phyloP scores from a whole-genome alignment of 768 basidiomycete species.

The Daedaleopsis sinensis region DNA sequence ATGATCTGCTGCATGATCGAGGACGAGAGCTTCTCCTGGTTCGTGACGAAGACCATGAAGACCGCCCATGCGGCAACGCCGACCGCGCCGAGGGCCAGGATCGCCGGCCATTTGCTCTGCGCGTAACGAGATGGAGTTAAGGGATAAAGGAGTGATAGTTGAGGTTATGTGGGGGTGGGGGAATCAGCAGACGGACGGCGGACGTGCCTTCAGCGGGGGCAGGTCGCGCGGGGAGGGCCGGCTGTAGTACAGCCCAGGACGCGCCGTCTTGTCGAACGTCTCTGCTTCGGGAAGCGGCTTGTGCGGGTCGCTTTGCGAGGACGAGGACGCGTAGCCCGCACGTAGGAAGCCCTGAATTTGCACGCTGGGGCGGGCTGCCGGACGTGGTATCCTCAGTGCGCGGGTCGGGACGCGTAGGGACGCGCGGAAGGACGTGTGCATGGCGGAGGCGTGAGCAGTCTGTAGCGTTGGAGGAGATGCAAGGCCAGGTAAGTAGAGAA shows the following conservation, averaged over 20 bases:
- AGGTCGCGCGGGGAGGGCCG: slow-evolving; percentile 45
- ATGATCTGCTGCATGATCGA: slow-evolving; percentile 73
- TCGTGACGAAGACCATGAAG: slow-evolving; percentile 71
- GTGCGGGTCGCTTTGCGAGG: neutral
- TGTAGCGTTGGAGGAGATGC: neutral
- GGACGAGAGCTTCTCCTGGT: slow-evolving; percentile 77
- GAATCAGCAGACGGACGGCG: neutral
- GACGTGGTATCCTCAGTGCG: neutral
- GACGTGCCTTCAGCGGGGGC: slow-evolving; percentile 43
- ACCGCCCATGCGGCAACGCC: slow-evolving; percentile 67
- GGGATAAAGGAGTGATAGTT: too few species aligned
- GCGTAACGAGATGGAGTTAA: too few species aligned
- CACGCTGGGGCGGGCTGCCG: too few species aligned
- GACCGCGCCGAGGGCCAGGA: slow-evolving; percentile 49
- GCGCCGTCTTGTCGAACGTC: slow-evolving; percentile 48
- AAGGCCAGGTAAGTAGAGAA: too few species aligned
- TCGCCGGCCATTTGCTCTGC: slow-evolving; percentile 57
- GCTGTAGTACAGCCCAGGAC: slow-evolving; percentile 47
- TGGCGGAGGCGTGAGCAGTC: neutral
- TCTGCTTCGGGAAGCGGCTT: slow-evolving; percentile 33
- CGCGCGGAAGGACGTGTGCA: slow-evolving; percentile 4
- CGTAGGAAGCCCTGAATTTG: neutral
- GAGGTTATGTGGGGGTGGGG: neutral
- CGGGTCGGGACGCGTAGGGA: slow-evolving; percentile 4
- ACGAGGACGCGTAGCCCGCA: slow-evolving; percentile 1